Percentiles rank a stretch among this genome's conserved stretches.
These are phyloP conservation scores for Trichopus zeylanicus DNA, from an alignment of 116 monocot species.

Conservation along the genomic window DNA sequence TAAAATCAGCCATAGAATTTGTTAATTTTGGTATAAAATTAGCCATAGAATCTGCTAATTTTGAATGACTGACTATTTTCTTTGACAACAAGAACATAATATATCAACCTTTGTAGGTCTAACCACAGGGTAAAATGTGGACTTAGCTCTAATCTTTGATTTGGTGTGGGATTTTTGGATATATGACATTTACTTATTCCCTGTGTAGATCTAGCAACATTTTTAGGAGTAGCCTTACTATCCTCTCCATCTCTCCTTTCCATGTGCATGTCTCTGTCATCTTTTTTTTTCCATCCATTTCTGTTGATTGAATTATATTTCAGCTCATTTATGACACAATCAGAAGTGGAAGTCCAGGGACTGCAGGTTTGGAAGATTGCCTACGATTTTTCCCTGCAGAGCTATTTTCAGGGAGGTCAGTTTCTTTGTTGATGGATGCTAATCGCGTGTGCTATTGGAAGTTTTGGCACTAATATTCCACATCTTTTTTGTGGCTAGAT, in stretches of 20 bases:
- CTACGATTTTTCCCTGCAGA: conserved; percentile 80
- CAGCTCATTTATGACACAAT: conserved; percentile 98
- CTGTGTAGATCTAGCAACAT: no score
- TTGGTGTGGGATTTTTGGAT: no score
- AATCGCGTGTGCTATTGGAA: neutral
- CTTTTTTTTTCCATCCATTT: neutral
- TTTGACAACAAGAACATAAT: no score
- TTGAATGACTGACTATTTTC: no score
- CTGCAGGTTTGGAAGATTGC: conserved; percentile 87
- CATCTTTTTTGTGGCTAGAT: conserved; percentile 31
- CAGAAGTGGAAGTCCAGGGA: conserved; percentile 74
- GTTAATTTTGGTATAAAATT: no score
- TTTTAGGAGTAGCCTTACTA: no score
- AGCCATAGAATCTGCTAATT: no score
- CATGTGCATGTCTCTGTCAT: neutral
- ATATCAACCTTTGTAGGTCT: no score
- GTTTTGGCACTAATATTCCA: neutral
- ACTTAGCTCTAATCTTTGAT: no score
- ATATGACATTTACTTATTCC: no score
- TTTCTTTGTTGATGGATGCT: neutral
- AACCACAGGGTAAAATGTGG: no score
- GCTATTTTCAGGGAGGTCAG: conserved; percentile 86
- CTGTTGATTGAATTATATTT: neutral
- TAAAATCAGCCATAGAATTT: no score
- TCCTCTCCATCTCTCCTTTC: neutral